phyloP scores from a whole-genome alignment of 192 early-diverging fungal genomes.

The Coemansia sp. region DNA sequence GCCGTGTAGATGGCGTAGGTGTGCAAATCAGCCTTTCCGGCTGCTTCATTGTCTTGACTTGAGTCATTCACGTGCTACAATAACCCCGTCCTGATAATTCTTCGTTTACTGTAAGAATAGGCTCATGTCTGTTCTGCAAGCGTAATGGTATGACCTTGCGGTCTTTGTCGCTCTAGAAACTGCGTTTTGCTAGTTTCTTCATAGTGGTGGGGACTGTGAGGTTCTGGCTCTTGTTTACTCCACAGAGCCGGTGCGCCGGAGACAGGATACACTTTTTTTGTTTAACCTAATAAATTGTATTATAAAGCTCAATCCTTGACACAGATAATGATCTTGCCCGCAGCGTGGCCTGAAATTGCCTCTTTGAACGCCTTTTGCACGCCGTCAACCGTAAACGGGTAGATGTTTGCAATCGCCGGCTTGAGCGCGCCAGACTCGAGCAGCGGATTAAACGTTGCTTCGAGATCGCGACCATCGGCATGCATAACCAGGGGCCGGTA shows the following conservation, averaged over 20 bases:
- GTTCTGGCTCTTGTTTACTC: background rate
- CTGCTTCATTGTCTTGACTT: slow-evolving; percentile 52
- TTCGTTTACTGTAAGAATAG: slow-evolving; percentile 1
- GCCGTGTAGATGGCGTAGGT: slow-evolving; percentile 12
- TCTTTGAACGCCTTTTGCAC: slow-evolving; percentile 41
- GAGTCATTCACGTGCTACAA: slow-evolving; percentile 56
- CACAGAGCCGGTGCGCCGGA: slow-evolving; percentile 6
- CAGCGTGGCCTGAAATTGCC: slow-evolving; percentile 47
- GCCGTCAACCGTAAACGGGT: slow-evolving; percentile 44
- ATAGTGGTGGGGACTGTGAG: background rate
- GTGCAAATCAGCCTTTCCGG: slow-evolving; percentile 42
- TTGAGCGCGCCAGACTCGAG: slow-evolving; percentile 31
- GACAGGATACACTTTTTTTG: slow-evolving; percentile 1
- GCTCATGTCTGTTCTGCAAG: too few species aligned
- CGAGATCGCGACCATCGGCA: slow-evolving; percentile 38
- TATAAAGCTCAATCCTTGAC: slow-evolving; percentile 30
- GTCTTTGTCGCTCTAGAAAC: background rate
- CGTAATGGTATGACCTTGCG: background rate
- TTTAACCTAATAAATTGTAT: too few species aligned
- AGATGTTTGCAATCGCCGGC: slow-evolving; percentile 44
- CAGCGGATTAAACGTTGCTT: slow-evolving; percentile 43
- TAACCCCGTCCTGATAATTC: slow-evolving; percentile 12
- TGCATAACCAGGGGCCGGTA: slow-evolving; percentile 29
- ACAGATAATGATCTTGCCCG: slow-evolving; percentile 54
- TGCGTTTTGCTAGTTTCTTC: background rate